Percentiles rank a stretch among this genome's conserved stretches.
Evolutionary conservation across 305 asterid genomes (phyloP).

Genomic region (Solanum chacoense): DNA sequence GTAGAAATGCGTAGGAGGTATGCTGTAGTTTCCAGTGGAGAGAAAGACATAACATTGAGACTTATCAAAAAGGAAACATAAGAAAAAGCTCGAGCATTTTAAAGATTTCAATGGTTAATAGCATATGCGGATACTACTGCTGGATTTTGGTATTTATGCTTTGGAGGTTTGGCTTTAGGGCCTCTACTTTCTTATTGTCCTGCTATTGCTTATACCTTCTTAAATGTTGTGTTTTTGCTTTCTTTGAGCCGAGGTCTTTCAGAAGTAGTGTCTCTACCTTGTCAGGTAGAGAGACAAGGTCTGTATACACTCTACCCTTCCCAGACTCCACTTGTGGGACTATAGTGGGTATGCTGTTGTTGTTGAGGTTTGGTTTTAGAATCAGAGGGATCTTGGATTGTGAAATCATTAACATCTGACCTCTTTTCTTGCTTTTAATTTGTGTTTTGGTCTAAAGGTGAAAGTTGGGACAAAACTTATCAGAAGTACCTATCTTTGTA

Average conservation of each 20-base stretch:
- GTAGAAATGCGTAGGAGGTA: neutral
- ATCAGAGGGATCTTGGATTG: neutral
- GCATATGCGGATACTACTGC: neutral
- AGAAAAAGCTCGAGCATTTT: neutral
- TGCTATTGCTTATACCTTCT: neutral
- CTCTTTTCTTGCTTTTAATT: neutral
- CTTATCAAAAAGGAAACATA: neutral
- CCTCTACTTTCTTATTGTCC: neutral
- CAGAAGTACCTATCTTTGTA: neutral
- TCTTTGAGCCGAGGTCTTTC: neutral
- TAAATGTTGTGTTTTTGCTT: neutral
- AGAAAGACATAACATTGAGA: neutral
- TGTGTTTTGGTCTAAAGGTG: neutral
- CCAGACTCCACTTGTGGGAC: neutral
- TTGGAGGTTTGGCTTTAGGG: neutral
- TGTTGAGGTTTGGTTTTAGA: neutral
- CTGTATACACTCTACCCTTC: neutral
- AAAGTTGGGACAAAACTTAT: neutral
- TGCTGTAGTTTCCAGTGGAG: neutral
- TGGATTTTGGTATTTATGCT: neutral
- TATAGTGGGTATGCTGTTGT: neutral
- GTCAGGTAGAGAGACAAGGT: neutral
- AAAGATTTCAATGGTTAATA: neutral
- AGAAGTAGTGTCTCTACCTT: neutral
- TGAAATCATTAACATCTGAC: neutral